Percentiles rank a stretch among this genome's conserved stretches.
These are phyloP conservation scores for Colletotrichum karsti DNA, from an alignment of 2,329 filamentous ascomycete species.

Conservation along the genomic window DNA sequence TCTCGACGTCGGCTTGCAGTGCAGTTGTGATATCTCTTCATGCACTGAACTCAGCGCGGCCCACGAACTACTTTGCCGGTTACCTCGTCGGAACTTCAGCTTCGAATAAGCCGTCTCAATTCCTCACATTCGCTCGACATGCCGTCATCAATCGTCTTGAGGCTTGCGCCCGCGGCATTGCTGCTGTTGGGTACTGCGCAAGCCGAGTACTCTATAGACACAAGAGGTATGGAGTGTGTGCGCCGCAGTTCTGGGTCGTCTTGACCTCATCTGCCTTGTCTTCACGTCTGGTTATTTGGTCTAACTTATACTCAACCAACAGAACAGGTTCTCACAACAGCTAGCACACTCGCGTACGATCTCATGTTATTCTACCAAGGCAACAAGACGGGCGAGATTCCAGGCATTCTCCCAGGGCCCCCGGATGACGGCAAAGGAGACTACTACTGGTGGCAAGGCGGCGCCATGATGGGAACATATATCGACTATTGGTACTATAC, in stretches of 20 bases:
- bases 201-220: constrained; percentile 22
- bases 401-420: constrained; percentile 58
- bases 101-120: too few relatives aligned
- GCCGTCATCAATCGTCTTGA: background rate
- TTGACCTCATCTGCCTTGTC: background rate
- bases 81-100: too few relatives aligned
- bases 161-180: constrained; percentile 9
- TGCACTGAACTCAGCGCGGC: too few relatives aligned
- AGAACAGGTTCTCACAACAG: constrained; percentile 49
- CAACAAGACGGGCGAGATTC: constrained; percentile 51
- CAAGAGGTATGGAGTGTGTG: constrained; percentile 1
- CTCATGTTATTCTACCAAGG: constrained; percentile 56
- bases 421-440: constrained; percentile 43
- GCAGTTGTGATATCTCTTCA: background rate
- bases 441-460: constrained; percentile 75
- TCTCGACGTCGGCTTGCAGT: background rate
- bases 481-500: constrained; percentile 73
- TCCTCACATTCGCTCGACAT: constrained; percentile 6
- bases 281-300: background rate
- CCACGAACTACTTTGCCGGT: too few relatives aligned
- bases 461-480: constrained; percentile 68
- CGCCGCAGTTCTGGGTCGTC: background rate
- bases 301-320: background rate
- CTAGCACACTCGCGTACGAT: constrained; percentile 51
- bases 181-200: background rate